Evolutionary conservation across 2,329 filamentous ascomycete genomes (phyloP).

Genomic region (Sporothrix variecibatus): DNA sequence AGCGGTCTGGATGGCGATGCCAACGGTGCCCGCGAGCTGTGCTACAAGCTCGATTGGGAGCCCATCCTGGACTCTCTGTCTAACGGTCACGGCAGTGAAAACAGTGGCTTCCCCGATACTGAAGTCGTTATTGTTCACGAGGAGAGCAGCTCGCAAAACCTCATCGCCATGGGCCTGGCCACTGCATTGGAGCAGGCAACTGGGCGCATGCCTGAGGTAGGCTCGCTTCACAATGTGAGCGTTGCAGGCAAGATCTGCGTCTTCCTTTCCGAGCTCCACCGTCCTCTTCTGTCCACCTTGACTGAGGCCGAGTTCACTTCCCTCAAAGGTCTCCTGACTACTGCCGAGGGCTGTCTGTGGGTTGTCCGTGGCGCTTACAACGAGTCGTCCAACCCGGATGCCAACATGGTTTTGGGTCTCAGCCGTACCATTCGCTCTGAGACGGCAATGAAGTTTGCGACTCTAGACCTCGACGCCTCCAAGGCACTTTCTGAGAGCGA

Average conservation of each 20-base stretch:
- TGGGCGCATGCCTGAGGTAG: slow-evolving; percentile 39
- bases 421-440: slow-evolving; percentile 51
- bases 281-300: slow-evolving; percentile 46
- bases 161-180: slow-evolving; percentile 41
- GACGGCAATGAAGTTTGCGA: slow-evolving; percentile 47
- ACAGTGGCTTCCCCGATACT: slow-evolving; percentile 32
- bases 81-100: slow-evolving; percentile 18
- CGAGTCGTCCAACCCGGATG: slow-evolving; percentile 41
- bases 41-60: slow-evolving; percentile 52
- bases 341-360: slow-evolving; percentile 44
- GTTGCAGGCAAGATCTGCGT: slow-evolving; percentile 44
- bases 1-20: slow-evolving; percentile 32
- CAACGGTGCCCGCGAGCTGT: slow-evolving; percentile 44
- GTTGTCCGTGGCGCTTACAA: slow-evolving; percentile 44
- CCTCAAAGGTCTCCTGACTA: slow-evolving; percentile 42
- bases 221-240: slow-evolving; percentile 37
- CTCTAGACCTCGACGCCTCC: slow-evolving; percentile 47
- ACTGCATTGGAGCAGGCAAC: slow-evolving; percentile 39
- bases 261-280: slow-evolving; percentile 48
- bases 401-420: slow-evolving; percentile 50
- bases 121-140: slow-evolving; percentile 45
- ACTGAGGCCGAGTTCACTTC: slow-evolving; percentile 42
- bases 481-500: slow-evolving; percentile 32
- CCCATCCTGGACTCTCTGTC: slow-evolving; percentile 36
- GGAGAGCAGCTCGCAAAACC: slow-evolving; percentile 37